phyloP scores from a whole-genome alignment of 768 basidiomycete species.

The Podaxis sp. region DNA sequence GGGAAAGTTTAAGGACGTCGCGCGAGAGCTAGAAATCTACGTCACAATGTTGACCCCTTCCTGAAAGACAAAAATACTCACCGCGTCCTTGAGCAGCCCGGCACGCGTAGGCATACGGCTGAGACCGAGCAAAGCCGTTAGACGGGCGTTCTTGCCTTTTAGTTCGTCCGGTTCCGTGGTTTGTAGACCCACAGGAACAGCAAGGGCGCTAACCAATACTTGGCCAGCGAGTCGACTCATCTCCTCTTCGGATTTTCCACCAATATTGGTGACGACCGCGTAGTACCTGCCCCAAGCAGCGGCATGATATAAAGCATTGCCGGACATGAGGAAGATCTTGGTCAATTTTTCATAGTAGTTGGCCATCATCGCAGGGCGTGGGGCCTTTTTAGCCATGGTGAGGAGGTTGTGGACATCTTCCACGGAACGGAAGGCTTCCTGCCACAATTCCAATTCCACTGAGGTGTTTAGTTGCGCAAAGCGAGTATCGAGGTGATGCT shows the following conservation, averaged over 20 bases:
- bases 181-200: constrained; percentile 80
- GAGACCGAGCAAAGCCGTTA: constrained; percentile 85
- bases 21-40: constrained; percentile 59
- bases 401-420: constrained; percentile 98
- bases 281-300: constrained; percentile 93
- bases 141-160: constrained; percentile 68
- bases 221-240: constrained; percentile 81
- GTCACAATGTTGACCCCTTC: constrained; percentile 2
- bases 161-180: constrained; percentile 46
- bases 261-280: constrained; percentile 66
- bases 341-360: constrained; percentile 99
- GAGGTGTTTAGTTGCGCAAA: constrained; percentile 96
- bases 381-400: constrained; percentile 89
- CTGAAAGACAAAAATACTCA: constrained; percentile 37
- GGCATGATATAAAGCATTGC: constrained; percentile 93
- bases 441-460: constrained; percentile 98
- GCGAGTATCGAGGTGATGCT: constrained; percentile 94
- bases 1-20: constrained; percentile 79
- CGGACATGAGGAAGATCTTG: constrained; percentile 93
- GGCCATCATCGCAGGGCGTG: constrained; percentile 95
- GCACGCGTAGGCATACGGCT: constrained; percentile 81
- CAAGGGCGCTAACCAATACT: constrained; percentile 89
- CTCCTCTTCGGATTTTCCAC: constrained; percentile 77
- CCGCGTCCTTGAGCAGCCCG: constrained; percentile 86
- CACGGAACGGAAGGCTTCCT: constrained; percentile 97